These are phyloP conservation scores for Auriscalpium microsporum DNA, from an alignment of 768 basidiomycete genomes.

Conservation along the genomic window DNA sequence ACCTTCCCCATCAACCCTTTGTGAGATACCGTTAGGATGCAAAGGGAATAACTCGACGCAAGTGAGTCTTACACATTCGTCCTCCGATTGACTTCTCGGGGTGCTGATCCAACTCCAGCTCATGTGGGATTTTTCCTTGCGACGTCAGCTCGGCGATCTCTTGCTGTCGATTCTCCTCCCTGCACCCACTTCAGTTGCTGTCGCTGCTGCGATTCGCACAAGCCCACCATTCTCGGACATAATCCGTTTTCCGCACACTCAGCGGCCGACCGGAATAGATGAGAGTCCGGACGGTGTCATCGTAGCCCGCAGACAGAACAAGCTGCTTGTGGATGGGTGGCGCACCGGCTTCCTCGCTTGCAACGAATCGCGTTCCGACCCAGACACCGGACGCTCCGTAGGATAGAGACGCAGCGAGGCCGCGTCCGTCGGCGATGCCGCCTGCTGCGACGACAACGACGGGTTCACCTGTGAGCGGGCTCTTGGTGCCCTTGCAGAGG, in stretches of 20 bases:
- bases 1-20: slow-evolving; percentile 79
- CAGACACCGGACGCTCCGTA: slow-evolving; percentile 79
- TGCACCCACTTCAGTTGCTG: slow-evolving; percentile 15
- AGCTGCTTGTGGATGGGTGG: slow-evolving; percentile 65
- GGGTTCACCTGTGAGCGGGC: slow-evolving; percentile 71
- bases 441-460: slow-evolving; percentile 78
- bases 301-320: slow-evolving; percentile 61
- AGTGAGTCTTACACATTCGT: slow-evolving; percentile 40
- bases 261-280: slow-evolving; percentile 76
- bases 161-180: slow-evolving; percentile 52
- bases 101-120: slow-evolving; percentile 57
- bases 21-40: not conserved
- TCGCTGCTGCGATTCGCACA: not conserved
- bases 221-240: slow-evolving; percentile 62
- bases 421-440: slow-evolving; percentile 76
- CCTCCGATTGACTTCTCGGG: slow-evolving; percentile 60
- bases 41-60: not conserved
- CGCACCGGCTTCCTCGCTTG: slow-evolving; percentile 72
- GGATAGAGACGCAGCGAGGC: slow-evolving; percentile 68
- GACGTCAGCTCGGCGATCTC: slow-evolving; percentile 54
- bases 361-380: slow-evolving; percentile 85
- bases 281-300: slow-evolving; percentile 62
- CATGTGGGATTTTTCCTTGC: slow-evolving; percentile 67
- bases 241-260: slow-evolving; percentile 73
- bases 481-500: slow-evolving; percentile 55